phyloP scores from a whole-genome alignment of 169 alveolate species.

The Plasmodium inui region DNA sequence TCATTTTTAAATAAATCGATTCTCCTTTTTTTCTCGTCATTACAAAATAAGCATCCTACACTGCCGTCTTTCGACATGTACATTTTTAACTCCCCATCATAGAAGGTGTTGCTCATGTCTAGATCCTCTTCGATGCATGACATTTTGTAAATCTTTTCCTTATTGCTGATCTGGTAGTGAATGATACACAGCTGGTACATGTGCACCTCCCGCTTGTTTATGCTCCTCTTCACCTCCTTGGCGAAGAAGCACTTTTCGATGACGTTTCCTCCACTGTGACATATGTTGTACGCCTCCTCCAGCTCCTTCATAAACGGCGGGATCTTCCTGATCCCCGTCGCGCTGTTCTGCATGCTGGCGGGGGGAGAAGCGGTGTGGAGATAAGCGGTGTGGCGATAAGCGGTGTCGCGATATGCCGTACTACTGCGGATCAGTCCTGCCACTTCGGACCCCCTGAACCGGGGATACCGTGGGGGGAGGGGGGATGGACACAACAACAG shows the following conservation, averaged over 20 bases:
- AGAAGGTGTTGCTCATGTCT: conserved; percentile 52
- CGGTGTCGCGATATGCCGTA: neutral
- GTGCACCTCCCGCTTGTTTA: neutral
- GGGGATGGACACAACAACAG: neutral
- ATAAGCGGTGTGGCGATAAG: neutral
- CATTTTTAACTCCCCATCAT: conserved; percentile 58
- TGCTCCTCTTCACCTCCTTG: conserved; percentile 10
- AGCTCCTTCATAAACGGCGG: conserved; percentile 75
- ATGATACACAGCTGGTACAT: conserved; percentile 64
- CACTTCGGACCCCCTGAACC: neutral
- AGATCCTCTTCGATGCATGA: conserved; percentile 50
- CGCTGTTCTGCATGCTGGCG: neutral
- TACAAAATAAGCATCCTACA: conserved; percentile 58
- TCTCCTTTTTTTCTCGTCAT: conserved; percentile 51
- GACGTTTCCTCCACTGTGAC: conserved; percentile 46
- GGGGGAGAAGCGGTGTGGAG: neutral
- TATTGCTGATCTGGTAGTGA: conserved; percentile 64
- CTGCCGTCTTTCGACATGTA: conserved; percentile 63
- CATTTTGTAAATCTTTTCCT: conserved; percentile 58
- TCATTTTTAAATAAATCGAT: conserved; percentile 59
- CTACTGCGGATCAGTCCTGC: neutral
- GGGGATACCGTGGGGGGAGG: neutral
- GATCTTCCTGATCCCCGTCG: conserved; percentile 25
- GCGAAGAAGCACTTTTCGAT: conserved; percentile 64
- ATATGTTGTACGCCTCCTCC: conserved; percentile 48